Conservation (phyloP, 2,329 filamentous ascomycete species). For the Aspergillus versicolor region DNA sequence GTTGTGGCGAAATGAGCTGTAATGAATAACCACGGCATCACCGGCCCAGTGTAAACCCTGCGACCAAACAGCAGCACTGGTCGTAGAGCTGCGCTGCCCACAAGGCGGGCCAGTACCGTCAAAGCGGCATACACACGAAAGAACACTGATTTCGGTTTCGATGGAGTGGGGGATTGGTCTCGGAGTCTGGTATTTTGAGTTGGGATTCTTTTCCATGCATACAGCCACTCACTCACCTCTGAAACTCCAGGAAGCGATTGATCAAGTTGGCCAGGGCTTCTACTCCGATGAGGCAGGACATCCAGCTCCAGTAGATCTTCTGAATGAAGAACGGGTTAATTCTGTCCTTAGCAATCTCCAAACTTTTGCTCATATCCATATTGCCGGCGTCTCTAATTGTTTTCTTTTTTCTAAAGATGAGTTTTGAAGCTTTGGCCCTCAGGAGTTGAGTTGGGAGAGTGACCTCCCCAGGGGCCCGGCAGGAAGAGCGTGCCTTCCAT, state of each 20-base stretch:
- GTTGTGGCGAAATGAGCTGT: constrained; percentile 50
- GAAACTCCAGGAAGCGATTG: constrained; percentile 50
- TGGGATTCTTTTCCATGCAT: not conserved
- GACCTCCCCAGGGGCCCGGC: too few species aligned
- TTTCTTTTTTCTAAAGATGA: not conserved
- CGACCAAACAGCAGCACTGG: constrained; percentile 35
- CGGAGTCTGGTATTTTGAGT: constrained; percentile 42
- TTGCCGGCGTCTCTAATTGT: constrained; percentile 21
- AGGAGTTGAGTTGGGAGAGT: too few species aligned
- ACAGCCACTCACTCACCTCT: constrained; percentile 42
- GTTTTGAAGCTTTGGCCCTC: not conserved
- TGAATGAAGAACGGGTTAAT: constrained; percentile 50
- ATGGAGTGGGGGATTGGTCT: constrained; percentile 44
- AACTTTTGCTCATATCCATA: constrained; percentile 33
- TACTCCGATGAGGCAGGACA: constrained; percentile 40
- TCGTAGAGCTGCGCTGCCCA: not conserved
- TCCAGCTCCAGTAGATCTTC: constrained; percentile 54
- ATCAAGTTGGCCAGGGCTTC: constrained; percentile 41
- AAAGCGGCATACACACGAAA: constrained; percentile 51
- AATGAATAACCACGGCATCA: constrained; percentile 37
- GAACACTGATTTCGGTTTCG: constrained; percentile 54
- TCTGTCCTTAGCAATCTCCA: constrained; percentile 44
- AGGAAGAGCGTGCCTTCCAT: too few species aligned
- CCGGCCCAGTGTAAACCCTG: constrained; percentile 37
- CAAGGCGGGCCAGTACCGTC: constrained; percentile 44